Conservation (phyloP, 257 asterid genomes). For the Solanum dulcamara region DNA sequence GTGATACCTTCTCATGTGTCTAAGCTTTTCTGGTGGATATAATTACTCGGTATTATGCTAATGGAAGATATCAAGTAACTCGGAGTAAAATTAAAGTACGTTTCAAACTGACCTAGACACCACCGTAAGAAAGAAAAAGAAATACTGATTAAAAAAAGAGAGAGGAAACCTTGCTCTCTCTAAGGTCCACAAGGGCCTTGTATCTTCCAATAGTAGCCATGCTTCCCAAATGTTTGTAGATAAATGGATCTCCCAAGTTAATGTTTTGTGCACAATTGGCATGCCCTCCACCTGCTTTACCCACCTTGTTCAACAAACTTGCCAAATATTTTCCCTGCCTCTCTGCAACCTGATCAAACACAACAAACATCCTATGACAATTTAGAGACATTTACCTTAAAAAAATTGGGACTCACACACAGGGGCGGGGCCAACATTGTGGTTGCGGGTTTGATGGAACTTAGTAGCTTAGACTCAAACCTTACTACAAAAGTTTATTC, state of each 20-base stretch:
- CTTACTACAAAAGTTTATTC: not conserved
- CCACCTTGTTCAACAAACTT: constrained; percentile 41
- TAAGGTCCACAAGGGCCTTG: constrained; percentile 93
- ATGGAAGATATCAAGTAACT: not conserved
- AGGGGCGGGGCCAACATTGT: not conserved
- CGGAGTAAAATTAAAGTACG: not conserved
- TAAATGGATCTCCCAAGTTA: constrained; percentile 48
- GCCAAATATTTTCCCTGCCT: constrained; percentile 86
- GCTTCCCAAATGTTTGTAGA: constrained; percentile 86
- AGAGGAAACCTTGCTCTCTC: constrained; percentile 77
- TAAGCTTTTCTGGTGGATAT: not conserved
- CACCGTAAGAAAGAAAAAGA: not conserved
- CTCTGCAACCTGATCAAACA: constrained; percentile 69
- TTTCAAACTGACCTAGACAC: not conserved
- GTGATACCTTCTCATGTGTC: not conserved
- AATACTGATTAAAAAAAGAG: not conserved
- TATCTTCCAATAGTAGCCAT: constrained; percentile 92
- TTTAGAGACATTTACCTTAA: not conserved
- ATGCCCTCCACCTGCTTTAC: constrained; percentile 69
- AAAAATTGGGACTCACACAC: not conserved
- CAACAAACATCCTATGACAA: not conserved
- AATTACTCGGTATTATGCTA: not conserved
- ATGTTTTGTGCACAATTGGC: constrained; percentile 47
- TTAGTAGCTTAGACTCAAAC: not conserved
- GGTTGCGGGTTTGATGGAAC: not conserved